phyloP scores from a whole-genome alignment of 1,284 basidiomycete species.

The Quambalaria eucalypti region DNA sequence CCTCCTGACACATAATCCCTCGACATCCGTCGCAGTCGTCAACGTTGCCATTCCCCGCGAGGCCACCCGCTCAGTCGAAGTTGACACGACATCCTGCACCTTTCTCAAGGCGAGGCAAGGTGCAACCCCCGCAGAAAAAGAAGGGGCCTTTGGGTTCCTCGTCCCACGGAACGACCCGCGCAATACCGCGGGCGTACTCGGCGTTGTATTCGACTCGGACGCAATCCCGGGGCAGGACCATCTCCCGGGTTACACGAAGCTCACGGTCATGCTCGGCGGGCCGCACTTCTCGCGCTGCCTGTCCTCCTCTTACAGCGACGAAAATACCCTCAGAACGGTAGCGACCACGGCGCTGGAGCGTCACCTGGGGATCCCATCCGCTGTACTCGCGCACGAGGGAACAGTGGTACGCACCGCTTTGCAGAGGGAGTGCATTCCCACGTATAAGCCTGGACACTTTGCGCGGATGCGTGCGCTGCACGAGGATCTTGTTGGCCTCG shows the following conservation, averaged over 20 bases:
- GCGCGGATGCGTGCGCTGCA: constrained; percentile 61
- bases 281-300: constrained; percentile 49
- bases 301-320: constrained; percentile 52
- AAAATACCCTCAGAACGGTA: constrained; percentile 15
- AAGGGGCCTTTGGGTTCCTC: constrained; percentile 80
- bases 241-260: constrained; percentile 50
- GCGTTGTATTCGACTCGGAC: constrained; percentile 58
- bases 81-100: constrained; percentile 48
- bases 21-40: constrained; percentile 39
- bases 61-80: constrained; percentile 52
- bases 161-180: constrained; percentile 60
- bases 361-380: constrained; percentile 24
- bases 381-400: constrained; percentile 10
- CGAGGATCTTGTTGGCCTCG: constrained; percentile 47
- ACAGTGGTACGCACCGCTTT: constrained; percentile 52
- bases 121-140: constrained; percentile 63
- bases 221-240: constrained; percentile 41
- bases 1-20: constrained; percentile 42
- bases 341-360: constrained; percentile 25
- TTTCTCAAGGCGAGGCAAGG: constrained; percentile 54
- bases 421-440: constrained; percentile 72
- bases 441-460: constrained; percentile 65
- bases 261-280: constrained; percentile 91
- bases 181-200: constrained; percentile 49
- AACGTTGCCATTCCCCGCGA: constrained; percentile 26